A percentile compares a stretch with the other conserved stretches of the same genome.
These are phyloP conservation scores for Moesziomyces antarcticus DNA, from an alignment of 1,284 basidiomycete species.

Conservation along the genomic window DNA sequence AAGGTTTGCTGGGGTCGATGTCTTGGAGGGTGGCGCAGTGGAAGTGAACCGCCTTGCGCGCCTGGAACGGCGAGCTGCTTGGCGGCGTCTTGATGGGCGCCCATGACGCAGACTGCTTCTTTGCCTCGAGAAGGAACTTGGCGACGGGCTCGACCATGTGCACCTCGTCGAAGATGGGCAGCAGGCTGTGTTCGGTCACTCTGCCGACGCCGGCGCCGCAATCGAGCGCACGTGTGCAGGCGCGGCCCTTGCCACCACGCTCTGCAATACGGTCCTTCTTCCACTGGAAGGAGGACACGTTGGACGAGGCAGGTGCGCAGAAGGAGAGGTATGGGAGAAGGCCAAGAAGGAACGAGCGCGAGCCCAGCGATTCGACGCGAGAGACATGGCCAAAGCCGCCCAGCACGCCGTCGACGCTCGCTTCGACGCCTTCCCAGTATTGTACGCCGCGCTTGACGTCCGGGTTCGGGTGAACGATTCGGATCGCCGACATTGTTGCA, in stretches of 20 bases:
- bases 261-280: constrained; percentile 42
- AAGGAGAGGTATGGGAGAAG: constrained; percentile 59
- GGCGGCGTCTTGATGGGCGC: constrained; percentile 46
- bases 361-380: constrained; percentile 64
- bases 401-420: constrained; percentile 65
- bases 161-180: constrained; percentile 64
- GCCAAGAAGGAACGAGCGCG: constrained; percentile 61
- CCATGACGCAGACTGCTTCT: constrained; percentile 52
- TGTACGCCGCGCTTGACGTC: constrained; percentile 63
- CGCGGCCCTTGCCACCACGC: constrained; percentile 55
- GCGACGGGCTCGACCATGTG: constrained; percentile 66
- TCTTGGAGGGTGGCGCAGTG: constrained; percentile 63
- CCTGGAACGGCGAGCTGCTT: constrained; percentile 51
- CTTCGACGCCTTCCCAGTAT: constrained; percentile 65
- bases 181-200: constrained; percentile 61
- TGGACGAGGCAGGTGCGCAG: constrained; percentile 55
- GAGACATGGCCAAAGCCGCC: constrained; percentile 65
- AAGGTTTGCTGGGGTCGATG: constrained; percentile 56
- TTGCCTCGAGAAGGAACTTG: constrained; percentile 63
- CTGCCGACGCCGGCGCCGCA: constrained; percentile 66
- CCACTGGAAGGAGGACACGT: constrained; percentile 52
- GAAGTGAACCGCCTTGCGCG: constrained; percentile 63
- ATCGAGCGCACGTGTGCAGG: constrained; percentile 61
- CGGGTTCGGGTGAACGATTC: constrained; percentile 57
- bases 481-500: constrained; percentile 36